A percentile compares a stretch with the other conserved stretches of the same genome.
phyloP scores from a whole-genome alignment of 2,329 filamentous ascomycete species.

The Pseudogymnoascus sp. region DNA sequence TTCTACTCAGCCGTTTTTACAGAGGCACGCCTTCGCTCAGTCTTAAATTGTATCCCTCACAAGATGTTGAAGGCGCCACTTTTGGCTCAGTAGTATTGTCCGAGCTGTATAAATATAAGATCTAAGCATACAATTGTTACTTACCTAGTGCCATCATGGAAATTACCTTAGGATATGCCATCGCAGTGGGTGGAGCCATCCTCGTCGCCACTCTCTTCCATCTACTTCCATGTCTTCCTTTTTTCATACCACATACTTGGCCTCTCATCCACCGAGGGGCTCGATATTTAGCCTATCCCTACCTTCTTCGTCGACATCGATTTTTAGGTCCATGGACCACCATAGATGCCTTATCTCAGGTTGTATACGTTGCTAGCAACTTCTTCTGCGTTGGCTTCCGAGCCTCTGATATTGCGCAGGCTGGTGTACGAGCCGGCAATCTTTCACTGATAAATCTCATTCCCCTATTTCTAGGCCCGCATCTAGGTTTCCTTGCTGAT shows the following conservation, averaged over 20 bases:
- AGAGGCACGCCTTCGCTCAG: no score
- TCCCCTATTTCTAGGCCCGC: slow-evolving; percentile 17
- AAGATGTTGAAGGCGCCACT: no score
- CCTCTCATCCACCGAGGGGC: slow-evolving; percentile 9
- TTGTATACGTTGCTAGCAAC: slow-evolving; percentile 13
- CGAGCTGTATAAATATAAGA: no score
- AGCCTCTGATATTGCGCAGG: slow-evolving; percentile 9
- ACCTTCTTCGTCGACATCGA: slow-evolving; percentile 13
- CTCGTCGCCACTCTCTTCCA: slow-evolving; percentile 11
- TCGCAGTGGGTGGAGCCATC: slow-evolving; percentile 12
- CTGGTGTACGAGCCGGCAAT: slow-evolving; percentile 13
- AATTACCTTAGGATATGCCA: slow-evolving; percentile 16
- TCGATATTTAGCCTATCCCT: slow-evolving; percentile 14
- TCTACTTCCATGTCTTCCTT: slow-evolving; percentile 11
- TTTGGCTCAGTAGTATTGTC: no score
- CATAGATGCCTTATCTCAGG: slow-evolving; percentile 12
- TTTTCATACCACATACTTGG: slow-evolving; percentile 8
- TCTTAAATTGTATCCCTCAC: no score
- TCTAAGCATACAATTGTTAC: no score
- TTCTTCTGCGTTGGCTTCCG: slow-evolving; percentile 15
- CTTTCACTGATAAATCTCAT: slow-evolving; percentile 18
- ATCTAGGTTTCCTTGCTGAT: slow-evolving; percentile 19
- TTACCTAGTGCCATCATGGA: slow-evolving; percentile 10
- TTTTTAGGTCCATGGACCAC: slow-evolving; percentile 14
- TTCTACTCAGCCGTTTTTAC: no score